Conservation (phyloP, 2,329 filamentous ascomycete species). For the Fusarium musae region DNA sequence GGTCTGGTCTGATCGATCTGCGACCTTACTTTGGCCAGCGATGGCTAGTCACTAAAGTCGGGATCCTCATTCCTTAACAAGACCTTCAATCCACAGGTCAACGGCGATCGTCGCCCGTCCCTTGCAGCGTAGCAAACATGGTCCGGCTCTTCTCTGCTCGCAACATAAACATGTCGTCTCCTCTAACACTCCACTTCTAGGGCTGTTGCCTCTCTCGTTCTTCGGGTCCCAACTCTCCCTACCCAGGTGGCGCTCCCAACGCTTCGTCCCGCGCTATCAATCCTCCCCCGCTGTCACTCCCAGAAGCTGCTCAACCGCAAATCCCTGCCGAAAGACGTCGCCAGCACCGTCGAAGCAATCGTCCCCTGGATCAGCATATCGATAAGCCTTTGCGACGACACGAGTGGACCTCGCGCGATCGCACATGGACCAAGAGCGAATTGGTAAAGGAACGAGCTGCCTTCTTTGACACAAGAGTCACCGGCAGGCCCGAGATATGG, state of each 20-base stretch:
- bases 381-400: conserved; percentile 75
- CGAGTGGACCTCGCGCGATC: conserved; percentile 71
- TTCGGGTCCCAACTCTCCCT: conserved; percentile 64
- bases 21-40: conserved; percentile 26
- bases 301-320: conserved; percentile 42
- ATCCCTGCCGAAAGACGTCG: conserved; percentile 46
- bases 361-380: conserved; percentile 70
- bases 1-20: conserved; percentile 6
- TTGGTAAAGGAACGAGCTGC: conserved; percentile 78
- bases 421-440: conserved; percentile 75
- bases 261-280: conserved; percentile 67
- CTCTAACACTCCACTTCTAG: conserved; percentile 45
- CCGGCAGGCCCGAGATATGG: conserved; percentile 83
- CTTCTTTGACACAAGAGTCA: conserved; percentile 92
- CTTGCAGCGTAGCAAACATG: conserved; percentile 32
- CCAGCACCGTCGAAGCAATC: conserved; percentile 48
- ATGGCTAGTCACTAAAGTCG: conserved; percentile 39
- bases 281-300: conserved; percentile 49
- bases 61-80: conserved; percentile 30
- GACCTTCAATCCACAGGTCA: conserved; percentile 19
- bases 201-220: conserved; percentile 69
- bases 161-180: neutral
- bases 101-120: conserved; percentile 17
- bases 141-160: conserved; percentile 13
- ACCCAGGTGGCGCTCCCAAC: conserved; percentile 60